Evolutionary conservation across 2,329 filamentous ascomycete species (phyloP).

Genomic region (Atkinsonella texensis): DNA sequence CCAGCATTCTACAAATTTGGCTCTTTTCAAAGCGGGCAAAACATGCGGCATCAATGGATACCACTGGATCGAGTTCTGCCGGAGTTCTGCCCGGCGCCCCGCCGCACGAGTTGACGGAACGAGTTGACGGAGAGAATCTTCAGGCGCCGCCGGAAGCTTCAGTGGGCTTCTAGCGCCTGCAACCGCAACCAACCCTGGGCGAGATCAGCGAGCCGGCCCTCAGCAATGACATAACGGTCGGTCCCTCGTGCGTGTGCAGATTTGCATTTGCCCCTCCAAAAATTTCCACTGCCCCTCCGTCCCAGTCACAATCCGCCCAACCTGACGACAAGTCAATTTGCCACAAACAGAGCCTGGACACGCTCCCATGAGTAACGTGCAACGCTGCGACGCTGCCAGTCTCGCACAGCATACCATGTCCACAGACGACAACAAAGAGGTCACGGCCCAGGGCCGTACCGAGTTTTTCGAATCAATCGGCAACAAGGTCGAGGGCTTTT

Average conservation of each 20-base stretch:
- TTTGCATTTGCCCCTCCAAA: background rate
- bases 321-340: background rate
- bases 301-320: background rate
- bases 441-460: constrained; percentile 25
- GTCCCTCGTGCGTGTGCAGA: background rate
- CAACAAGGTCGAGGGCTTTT: constrained; percentile 44
- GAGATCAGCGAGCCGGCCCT: background rate
- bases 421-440: constrained; percentile 25
- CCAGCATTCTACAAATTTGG: background rate
- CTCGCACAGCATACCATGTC: constrained; percentile 25
- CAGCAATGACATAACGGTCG: background rate
- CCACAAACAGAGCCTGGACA: background rate
- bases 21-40: no score
- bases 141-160: constrained; percentile 1
- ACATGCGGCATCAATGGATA: no score
- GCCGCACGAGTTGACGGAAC: no score
- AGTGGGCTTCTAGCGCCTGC: background rate
- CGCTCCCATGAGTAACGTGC: background rate
- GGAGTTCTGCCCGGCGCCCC: no score
- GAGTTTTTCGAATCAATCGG: constrained; percentile 54
- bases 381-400: background rate
- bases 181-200: background rate
- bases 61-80: no score
- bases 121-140: no score
- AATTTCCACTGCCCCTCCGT: background rate